phyloP scores from a whole-genome alignment of 257 asterid genomes.

The Salvia rosmarinus region DNA sequence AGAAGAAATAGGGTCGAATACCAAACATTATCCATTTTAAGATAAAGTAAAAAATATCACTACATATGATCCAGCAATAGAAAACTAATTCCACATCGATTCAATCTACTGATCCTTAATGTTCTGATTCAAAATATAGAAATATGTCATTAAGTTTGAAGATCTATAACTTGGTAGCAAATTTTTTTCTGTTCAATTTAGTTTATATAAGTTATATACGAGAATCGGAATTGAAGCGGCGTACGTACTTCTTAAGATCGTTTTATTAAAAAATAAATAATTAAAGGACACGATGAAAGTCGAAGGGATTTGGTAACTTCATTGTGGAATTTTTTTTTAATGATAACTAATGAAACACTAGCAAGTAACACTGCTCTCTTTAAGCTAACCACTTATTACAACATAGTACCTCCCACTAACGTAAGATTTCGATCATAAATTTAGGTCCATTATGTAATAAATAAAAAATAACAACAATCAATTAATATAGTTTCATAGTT shows the following conservation, averaged over 20 bases:
- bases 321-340: background rate
- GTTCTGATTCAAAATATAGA: background rate
- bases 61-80: background rate
- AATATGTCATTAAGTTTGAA: background rate
- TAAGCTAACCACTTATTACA: constrained; percentile 17
- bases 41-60: background rate
- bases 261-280: background rate
- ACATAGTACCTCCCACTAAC: constrained; percentile 4
- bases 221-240: too few relatives aligned
- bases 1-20: background rate
- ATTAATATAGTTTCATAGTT: too few relatives aligned
- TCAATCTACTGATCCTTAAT: too few relatives aligned
- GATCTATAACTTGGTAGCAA: background rate
- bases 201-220: too few relatives aligned
- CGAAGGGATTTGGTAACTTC: background rate
- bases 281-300: background rate
- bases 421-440: background rate
- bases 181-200: too few relatives aligned
- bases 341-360: background rate
- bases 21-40: background rate
- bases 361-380: background rate
- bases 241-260: too few relatives aligned
- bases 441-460: background rate
- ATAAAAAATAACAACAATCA: too few relatives aligned
- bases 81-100: background rate